Conservation (phyloP, 257 asterid genomes). For the Petunia axillaris region DNA sequence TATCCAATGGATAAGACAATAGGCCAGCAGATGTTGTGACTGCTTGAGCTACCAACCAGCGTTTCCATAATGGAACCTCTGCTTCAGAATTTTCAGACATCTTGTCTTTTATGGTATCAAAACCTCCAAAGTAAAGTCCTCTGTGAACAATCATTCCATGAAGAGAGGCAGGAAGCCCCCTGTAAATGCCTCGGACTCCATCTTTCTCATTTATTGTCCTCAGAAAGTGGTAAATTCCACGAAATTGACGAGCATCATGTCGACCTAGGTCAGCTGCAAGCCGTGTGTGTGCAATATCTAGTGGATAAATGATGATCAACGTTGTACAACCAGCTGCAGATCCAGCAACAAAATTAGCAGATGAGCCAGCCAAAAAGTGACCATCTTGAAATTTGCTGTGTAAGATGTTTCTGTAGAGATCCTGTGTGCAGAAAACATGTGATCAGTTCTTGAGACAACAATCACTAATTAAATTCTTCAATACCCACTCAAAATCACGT, state of each 20-base stretch:
- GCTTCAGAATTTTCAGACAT: slow-evolving; percentile 49
- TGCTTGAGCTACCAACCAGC: slow-evolving; percentile 92
- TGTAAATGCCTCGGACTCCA: slow-evolving; percentile 82
- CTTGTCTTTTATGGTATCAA: slow-evolving; percentile 77
- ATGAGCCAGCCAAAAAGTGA: slow-evolving; percentile 66
- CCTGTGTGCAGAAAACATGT: slow-evolving; percentile 49
- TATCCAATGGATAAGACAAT: slow-evolving; percentile 86
- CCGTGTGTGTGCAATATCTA: slow-evolving; percentile 94
- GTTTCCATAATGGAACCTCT: slow-evolving; percentile 81
- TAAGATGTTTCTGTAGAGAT: slow-evolving; percentile 71
- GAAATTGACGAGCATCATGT: slow-evolving; percentile 76
- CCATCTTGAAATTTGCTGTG: slow-evolving; percentile 58
- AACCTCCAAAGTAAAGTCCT: slow-evolving; percentile 89
- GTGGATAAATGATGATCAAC: slow-evolving; percentile 84
- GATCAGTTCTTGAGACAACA: slow-evolving; percentile 18
- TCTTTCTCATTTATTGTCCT: slow-evolving; percentile 57
- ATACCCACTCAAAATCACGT: neutral
- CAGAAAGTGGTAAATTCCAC: slow-evolving; percentile 80
- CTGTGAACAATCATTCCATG: slow-evolving; percentile 94
- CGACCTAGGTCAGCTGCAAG: slow-evolving; percentile 94
- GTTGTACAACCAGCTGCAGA: slow-evolving; percentile 95
- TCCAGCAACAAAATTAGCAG: slow-evolving; percentile 83
- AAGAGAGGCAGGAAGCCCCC: slow-evolving; percentile 86
- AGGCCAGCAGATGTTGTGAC: slow-evolving; percentile 92
- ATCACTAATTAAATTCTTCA: slow-evolving; percentile 8